A percentile compares a stretch with the other conserved stretches of the same genome.
These are phyloP conservation scores for Clonostachys byssicola DNA, from an alignment of 2,329 filamentous ascomycete genomes.

Conservation along the genomic window DNA sequence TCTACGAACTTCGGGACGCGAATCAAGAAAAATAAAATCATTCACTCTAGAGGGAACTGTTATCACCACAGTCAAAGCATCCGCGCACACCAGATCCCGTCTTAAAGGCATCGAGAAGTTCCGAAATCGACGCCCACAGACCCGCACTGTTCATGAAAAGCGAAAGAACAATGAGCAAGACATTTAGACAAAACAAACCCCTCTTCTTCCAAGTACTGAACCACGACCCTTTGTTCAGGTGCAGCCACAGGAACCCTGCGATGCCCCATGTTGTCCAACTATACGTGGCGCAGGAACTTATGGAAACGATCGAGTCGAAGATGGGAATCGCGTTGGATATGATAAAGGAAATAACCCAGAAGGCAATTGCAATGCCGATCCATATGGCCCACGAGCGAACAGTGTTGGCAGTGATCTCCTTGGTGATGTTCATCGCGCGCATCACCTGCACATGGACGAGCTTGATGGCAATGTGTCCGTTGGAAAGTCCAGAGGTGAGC, in stretches of 20 bases:
- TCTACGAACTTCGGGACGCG: too few relatives aligned
- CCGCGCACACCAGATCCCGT: constrained; percentile 15
- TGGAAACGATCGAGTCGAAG: constrained; percentile 28
- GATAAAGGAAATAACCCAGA: constrained; percentile 24
- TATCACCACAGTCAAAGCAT: constrained; percentile 24
- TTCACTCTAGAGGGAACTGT: constrained; percentile 18
- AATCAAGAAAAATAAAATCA: too few relatives aligned
- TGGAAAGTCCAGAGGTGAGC: constrained; percentile 19
- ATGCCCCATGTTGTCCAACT: constrained; percentile 29
- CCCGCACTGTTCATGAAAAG: constrained; percentile 27
- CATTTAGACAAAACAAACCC: constrained; percentile 16
- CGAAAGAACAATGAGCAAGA: constrained; percentile 20
- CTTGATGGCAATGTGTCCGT: constrained; percentile 25
- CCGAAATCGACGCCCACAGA: constrained; percentile 23
- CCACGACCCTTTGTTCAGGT: constrained; percentile 24
- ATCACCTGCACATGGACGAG: constrained; percentile 24
- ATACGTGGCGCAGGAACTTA: constrained; percentile 25
- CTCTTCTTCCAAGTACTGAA: constrained; percentile 21
- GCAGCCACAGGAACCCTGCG: constrained; percentile 25
- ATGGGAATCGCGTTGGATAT: constrained; percentile 27
- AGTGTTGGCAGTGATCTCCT: constrained; percentile 23
- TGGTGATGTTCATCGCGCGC: constrained; percentile 15
- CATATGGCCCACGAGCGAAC: constrained; percentile 24
- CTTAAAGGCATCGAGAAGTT: constrained; percentile 20
- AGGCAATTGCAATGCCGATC: constrained; percentile 21